phyloP scores from a whole-genome alignment of 2,329 filamentous ascomycete species.

The Elsinoe australis region DNA sequence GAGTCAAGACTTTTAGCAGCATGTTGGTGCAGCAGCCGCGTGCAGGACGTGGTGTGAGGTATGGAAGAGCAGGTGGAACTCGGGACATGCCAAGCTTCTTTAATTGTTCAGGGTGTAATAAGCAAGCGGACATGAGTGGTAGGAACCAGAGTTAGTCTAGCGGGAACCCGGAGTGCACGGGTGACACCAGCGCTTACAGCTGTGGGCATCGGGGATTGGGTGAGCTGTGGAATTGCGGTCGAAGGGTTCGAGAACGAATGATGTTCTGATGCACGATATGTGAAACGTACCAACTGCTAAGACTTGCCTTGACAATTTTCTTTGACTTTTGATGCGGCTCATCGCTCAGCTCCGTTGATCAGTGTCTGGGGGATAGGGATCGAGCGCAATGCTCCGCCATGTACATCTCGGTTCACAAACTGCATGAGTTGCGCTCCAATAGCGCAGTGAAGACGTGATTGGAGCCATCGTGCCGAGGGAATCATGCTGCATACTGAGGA shows the following conservation, averaged over 20 bases:
- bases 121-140: constrained; percentile 1
- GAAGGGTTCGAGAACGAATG: constrained; percentile 8
- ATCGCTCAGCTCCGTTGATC: too few relatives aligned
- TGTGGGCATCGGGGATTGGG: background rate
- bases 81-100: constrained; percentile 12
- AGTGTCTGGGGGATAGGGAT: too few relatives aligned
- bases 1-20: constrained; percentile 12
- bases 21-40: constrained; percentile 1
- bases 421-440: too few relatives aligned
- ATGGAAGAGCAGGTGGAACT: constrained; percentile 1
- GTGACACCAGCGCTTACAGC: constrained; percentile 10
- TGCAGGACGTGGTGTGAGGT: background rate
- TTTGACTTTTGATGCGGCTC: background rate
- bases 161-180: background rate
- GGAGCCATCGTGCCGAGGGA: too few relatives aligned
- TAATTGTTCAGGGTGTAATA: constrained; percentile 9
- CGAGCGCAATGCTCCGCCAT: background rate
- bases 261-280: background rate
- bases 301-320: background rate
- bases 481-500: too few relatives aligned
- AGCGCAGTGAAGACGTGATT: too few relatives aligned
- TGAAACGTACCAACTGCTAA: constrained; percentile 7
- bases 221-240: background rate
- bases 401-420: too few relatives aligned
- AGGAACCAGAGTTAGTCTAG: background rate